Evolutionary conservation across 495 filamentous ascomycete species (phyloP).

Genomic region (Acidiella bohemica): DNA sequence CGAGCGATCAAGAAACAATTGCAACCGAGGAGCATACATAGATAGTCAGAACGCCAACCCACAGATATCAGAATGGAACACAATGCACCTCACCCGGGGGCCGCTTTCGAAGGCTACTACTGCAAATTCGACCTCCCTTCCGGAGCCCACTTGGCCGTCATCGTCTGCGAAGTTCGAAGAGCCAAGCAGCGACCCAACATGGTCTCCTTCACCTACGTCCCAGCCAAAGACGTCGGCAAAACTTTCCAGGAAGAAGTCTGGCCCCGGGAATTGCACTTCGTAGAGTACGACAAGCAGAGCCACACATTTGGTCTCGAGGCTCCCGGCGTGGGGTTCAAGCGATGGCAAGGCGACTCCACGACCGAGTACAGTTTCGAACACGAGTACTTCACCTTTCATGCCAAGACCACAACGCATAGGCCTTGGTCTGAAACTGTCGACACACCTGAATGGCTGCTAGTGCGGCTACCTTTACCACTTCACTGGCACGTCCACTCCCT

Average conservation of each 20-base stretch:
- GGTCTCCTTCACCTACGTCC: conserved; percentile 36
- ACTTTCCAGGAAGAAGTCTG: conserved; percentile 28
- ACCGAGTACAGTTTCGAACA: conserved; percentile 23
- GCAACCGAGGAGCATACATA: too few species aligned
- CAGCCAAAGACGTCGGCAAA: conserved; percentile 16
- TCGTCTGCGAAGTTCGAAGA: conserved; percentile 27
- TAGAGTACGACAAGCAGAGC: conserved; percentile 12
- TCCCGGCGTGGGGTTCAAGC: conserved; percentile 22
- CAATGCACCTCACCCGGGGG: conserved; percentile 25
- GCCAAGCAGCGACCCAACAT: conserved; percentile 28
- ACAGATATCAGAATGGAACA: too few species aligned
- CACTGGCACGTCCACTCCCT: conserved; percentile 38
- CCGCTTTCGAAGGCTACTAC: conserved; percentile 37
- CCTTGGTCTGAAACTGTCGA: conserved; percentile 23
- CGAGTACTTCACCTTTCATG: conserved; percentile 24
- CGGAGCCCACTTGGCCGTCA: conserved; percentile 25
- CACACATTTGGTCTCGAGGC: conserved; percentile 25
- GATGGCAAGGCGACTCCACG: conserved; percentile 17
- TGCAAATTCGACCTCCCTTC: conserved; percentile 33
- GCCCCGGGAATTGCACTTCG: conserved; percentile 20
- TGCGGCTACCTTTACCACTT: conserved; percentile 31
- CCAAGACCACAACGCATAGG: conserved; percentile 22
- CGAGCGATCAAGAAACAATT: too few species aligned
- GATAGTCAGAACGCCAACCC: too few species aligned
- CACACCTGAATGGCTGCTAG: conserved; percentile 25